These are phyloP conservation scores for Cyberlindnera bimundalis DNA, from an alignment of 805 yeast genomes.

Conservation along the genomic window DNA sequence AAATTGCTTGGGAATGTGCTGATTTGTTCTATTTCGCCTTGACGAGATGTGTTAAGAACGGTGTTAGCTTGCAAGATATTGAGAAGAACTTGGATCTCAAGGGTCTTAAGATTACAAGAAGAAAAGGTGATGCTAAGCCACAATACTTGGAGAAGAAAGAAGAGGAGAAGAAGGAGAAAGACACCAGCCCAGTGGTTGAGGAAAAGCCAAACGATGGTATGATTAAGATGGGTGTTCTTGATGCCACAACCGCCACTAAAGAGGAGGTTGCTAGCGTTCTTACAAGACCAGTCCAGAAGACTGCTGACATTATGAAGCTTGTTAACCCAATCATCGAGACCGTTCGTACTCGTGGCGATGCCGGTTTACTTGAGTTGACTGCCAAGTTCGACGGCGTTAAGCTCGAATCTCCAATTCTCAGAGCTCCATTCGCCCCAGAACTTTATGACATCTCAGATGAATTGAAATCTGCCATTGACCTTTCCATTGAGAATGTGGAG, in stretches of 20 bases:
- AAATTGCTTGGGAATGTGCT: constrained; percentile 96
- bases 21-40: constrained; percentile 79
- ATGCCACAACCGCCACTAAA: constrained; percentile 43
- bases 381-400: constrained; percentile 86
- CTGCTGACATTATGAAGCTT: constrained; percentile 86
- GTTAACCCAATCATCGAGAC: constrained; percentile 85
- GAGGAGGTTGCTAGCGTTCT: constrained; percentile 58
- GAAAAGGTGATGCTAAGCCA: constrained; percentile 95
- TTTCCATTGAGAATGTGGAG: constrained; percentile 83
- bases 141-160: constrained; percentile 48
- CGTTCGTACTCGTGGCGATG: constrained; percentile 77
- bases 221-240: constrained; percentile 36
- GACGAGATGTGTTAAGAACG: constrained; percentile 70
- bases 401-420: constrained; percentile 66
- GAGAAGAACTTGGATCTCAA: constrained; percentile 83
- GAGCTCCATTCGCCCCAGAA: constrained; percentile 83
- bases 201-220: constrained; percentile 27
- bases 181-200: constrained; percentile 19
- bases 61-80: constrained; percentile 75
- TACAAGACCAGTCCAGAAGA: constrained; percentile 92
- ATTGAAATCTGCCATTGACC: constrained; percentile 80
- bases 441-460: constrained; percentile 70
- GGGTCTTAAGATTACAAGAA: constrained; percentile 80
- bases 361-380: constrained; percentile 84
- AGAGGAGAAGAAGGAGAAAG: constrained; percentile 16